A percentile compares a stretch with the other conserved stretches of the same genome.
Conservation (phyloP, 1,284 basidiomycete species). For the Boletellus deceptivus region DNA sequence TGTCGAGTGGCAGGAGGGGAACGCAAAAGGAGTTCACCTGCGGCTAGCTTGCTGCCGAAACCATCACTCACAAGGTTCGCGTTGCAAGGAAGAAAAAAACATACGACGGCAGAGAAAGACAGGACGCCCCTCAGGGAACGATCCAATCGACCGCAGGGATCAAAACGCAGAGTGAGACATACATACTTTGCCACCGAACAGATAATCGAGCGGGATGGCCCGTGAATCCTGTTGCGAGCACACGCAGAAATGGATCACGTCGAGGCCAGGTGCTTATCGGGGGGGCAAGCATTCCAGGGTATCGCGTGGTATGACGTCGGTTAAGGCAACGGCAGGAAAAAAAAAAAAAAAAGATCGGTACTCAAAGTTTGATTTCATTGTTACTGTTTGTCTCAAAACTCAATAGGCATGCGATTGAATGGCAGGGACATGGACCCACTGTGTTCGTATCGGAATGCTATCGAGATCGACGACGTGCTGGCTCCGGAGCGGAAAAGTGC, state of each 20-base stretch:
- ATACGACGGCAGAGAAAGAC: constrained; percentile 64
- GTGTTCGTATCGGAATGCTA: constrained; percentile 54
- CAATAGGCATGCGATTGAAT: constrained; percentile 11
- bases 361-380: constrained; percentile 38
- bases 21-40: constrained; percentile 14
- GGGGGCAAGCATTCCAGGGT: constrained; percentile 75
- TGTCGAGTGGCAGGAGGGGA: background rate
- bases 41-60: constrained; percentile 22
- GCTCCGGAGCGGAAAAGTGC: constrained; percentile 56
- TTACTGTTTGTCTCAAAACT: constrained; percentile 3
- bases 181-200: constrained; percentile 74
- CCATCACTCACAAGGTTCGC: constrained; percentile 47
- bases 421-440: constrained; percentile 42
- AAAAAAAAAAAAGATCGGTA: constrained; percentile 55
- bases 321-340: constrained; percentile 66
- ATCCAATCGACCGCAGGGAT: constrained; percentile 15
- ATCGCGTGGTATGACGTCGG: constrained; percentile 63
- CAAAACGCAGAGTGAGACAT: constrained; percentile 16
- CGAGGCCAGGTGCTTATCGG: constrained; percentile 42
- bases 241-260: background rate
- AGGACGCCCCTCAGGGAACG: constrained; percentile 55
- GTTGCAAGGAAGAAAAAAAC: constrained; percentile 72
- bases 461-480: constrained; percentile 67
- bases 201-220: constrained; percentile 79
- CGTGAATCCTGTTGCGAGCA: constrained; percentile 6